These are phyloP conservation scores for Phytophthora citrophthora DNA, from an alignment of 352 stramenopile genomes.

Conservation along the genomic window DNA sequence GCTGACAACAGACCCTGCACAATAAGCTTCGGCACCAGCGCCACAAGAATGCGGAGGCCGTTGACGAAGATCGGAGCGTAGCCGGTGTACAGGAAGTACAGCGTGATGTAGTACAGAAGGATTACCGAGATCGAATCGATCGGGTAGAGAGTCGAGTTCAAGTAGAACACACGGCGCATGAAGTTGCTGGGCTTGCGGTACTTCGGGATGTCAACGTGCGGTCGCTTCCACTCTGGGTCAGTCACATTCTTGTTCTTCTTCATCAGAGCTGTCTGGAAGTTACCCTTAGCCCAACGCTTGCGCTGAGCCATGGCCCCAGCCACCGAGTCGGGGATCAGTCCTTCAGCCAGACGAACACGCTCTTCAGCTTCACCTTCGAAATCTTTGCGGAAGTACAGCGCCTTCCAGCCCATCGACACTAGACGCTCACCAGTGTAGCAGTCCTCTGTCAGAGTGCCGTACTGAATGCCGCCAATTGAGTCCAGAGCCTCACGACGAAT, in stretches of 20 bases:
- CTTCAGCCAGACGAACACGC: constrained; percentile 81
- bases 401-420: constrained; percentile 86
- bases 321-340: constrained; percentile 81
- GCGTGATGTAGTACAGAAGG: constrained; percentile 85
- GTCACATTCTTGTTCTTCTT: constrained; percentile 83
- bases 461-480: constrained; percentile 87
- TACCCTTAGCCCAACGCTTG: constrained; percentile 85
- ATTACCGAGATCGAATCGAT: constrained; percentile 79
- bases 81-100: constrained; percentile 89
- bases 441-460: constrained; percentile 86
- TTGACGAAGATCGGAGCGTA: constrained; percentile 85
- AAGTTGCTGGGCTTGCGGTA: constrained; percentile 85
- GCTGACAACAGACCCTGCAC: constrained; percentile 77
- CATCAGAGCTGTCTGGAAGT: constrained; percentile 86
- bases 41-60: constrained; percentile 68
- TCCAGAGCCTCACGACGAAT: constrained; percentile 85
- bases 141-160: constrained; percentile 85
- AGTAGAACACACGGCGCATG: constrained; percentile 87
- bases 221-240: constrained; percentile 83
- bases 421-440: constrained; percentile 81
- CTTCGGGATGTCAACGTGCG: constrained; percentile 72
- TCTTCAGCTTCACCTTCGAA: constrained; percentile 81
- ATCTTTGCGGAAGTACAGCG: constrained; percentile 88
- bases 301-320: constrained; percentile 78
- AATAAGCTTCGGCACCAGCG: constrained; percentile 78